Conservation (phyloP, 2,329 filamentous ascomycete genomes). For the Elsinoe fawcettii region DNA sequence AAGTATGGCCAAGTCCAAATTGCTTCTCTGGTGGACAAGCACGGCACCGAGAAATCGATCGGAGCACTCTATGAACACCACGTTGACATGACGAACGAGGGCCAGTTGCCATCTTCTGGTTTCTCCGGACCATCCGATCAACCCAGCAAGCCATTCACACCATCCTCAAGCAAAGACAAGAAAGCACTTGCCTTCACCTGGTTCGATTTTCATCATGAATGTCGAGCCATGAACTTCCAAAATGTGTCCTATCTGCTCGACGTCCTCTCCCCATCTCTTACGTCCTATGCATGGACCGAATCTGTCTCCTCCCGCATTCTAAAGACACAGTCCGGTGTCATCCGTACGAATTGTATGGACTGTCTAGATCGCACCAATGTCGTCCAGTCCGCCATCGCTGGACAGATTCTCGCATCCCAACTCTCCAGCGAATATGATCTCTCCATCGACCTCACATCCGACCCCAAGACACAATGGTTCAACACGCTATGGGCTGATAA, state of each 20-base stretch:
- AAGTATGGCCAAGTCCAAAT: slow-evolving; percentile 71
- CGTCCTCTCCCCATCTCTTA: slow-evolving; percentile 58
- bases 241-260: slow-evolving; percentile 78
- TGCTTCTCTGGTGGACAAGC: slow-evolving; percentile 81
- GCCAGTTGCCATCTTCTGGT: slow-evolving; percentile 31
- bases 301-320: slow-evolving; percentile 37
- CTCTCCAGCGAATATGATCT: slow-evolving; percentile 63
- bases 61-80: slow-evolving; percentile 67
- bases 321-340: slow-evolving; percentile 59
- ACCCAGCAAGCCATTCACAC: background rate
- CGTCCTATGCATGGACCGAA: slow-evolving; percentile 64
- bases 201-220: slow-evolving; percentile 94
- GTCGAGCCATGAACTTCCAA: slow-evolving; percentile 95
- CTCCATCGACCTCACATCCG: slow-evolving; percentile 63
- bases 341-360: slow-evolving; percentile 99
- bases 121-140: background rate
- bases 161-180: slow-evolving; percentile 32
- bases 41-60: slow-evolving; percentile 70
- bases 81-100: slow-evolving; percentile 57
- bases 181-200: slow-evolving; percentile 67
- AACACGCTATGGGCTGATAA: slow-evolving; percentile 97
- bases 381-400: slow-evolving; percentile 83
- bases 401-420: slow-evolving; percentile 72
- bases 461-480: slow-evolving; percentile 84
- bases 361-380: slow-evolving; percentile 95